These are phyloP conservation scores for Sclerotinia nivalis DNA, from an alignment of 2,329 filamentous ascomycete species.

Conservation along the genomic window DNA sequence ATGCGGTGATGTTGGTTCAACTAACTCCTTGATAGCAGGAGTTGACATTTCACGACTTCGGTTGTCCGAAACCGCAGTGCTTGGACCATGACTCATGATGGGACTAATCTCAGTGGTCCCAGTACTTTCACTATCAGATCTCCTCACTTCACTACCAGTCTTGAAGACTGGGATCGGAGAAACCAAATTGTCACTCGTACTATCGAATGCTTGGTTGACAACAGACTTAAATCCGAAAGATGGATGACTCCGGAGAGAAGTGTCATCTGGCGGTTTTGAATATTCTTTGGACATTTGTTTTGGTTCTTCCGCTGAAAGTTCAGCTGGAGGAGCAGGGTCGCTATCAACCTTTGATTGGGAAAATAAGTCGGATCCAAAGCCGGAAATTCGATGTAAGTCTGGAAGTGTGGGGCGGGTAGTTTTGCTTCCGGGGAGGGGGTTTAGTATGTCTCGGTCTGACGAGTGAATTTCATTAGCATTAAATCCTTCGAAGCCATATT, in stretches of 20 bases:
- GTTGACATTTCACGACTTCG: conserved; percentile 45
- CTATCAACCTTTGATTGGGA: conserved; percentile 36
- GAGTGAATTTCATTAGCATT: conserved; percentile 31
- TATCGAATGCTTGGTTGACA: conserved; percentile 66
- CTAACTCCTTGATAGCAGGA: conserved; percentile 57
- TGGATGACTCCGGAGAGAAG: conserved; percentile 51
- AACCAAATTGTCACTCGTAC: conserved; percentile 51
- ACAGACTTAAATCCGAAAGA: conserved; percentile 59
- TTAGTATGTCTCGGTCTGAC: conserved; percentile 10
- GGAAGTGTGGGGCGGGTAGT: conserved; percentile 61
- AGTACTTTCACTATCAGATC: conserved; percentile 64
- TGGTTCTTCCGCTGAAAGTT: conserved; percentile 5
- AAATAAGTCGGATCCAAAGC: conserved; percentile 61
- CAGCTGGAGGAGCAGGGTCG: conserved; percentile 15
- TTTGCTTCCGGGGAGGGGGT: conserved; percentile 24
- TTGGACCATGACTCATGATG: conserved; percentile 59
- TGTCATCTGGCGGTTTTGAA: conserved; percentile 20
- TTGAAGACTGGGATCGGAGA: conserved; percentile 54
- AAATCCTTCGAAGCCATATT: conserved; percentile 55
- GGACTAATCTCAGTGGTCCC: conserved; percentile 54
- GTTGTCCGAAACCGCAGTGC: conserved; percentile 42
- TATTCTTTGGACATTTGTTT: not conserved
- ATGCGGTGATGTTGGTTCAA: conserved; percentile 35
- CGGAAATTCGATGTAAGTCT: conserved; percentile 58
- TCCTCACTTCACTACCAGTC: conserved; percentile 50